Evolutionary conservation across 1,139 yeast species (phyloP).

Genomic region (Yamadazyma conglobata): DNA sequence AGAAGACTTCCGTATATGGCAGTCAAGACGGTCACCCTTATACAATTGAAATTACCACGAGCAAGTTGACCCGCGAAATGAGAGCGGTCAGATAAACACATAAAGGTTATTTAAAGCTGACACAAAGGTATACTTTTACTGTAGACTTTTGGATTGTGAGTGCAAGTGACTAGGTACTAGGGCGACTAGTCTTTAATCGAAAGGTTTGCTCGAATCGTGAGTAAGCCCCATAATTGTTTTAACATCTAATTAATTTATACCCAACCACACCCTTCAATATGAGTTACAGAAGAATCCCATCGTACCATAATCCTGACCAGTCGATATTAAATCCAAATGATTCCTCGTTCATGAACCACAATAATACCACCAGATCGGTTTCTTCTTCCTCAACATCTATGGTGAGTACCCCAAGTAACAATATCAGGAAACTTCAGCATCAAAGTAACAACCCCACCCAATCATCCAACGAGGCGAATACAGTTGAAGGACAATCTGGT

Average conservation of each 20-base stretch:
- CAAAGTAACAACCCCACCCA: slow-evolving; percentile 16
- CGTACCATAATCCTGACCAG: slow-evolving; percentile 18
- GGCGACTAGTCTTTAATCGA: too few relatives aligned
- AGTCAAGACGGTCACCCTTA: too few relatives aligned
- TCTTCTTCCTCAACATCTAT: slow-evolving; percentile 31
- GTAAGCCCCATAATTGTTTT: too few relatives aligned
- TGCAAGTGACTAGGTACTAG: too few relatives aligned
- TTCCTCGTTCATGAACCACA: slow-evolving; percentile 12
- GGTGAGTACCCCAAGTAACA: slow-evolving; percentile 33
- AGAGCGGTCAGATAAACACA: too few relatives aligned
- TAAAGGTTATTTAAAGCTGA: too few relatives aligned
- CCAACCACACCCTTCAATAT: slow-evolving; percentile 2
- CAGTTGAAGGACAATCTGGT: slow-evolving; percentile 2
- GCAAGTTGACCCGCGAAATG: too few relatives aligned
- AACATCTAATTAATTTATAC: neutral
- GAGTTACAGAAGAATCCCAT: slow-evolving; percentile 18
- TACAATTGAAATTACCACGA: too few relatives aligned
- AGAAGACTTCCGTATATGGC: too few relatives aligned
- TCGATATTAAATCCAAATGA: slow-evolving; percentile 20
- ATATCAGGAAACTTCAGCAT: slow-evolving; percentile 23
- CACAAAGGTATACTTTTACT: too few relatives aligned
- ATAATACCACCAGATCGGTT: slow-evolving; percentile 23
- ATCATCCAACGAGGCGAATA: slow-evolving; percentile 4
- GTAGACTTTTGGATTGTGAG: too few relatives aligned
- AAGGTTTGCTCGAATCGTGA: too few relatives aligned